phyloP scores from a whole-genome alignment of 495 filamentous ascomycete genomes.

The Tetracladium setigerum region DNA sequence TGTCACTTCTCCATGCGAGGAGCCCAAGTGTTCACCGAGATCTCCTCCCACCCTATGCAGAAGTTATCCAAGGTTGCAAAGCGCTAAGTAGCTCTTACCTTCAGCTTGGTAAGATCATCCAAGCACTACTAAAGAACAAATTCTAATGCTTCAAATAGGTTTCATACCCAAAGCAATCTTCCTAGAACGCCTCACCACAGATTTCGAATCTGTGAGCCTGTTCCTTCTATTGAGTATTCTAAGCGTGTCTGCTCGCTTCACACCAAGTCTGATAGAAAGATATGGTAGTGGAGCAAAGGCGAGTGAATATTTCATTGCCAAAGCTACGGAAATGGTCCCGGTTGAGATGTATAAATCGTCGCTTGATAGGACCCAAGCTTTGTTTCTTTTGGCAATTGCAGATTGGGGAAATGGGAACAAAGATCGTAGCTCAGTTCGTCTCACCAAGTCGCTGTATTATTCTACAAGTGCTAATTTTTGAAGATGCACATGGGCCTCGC shows the following conservation, averaged over 20 bases:
- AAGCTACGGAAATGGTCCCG: conserved; percentile 34
- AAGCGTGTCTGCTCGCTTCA: conserved; percentile 39
- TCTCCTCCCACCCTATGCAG: no score
- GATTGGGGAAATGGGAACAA: conserved; percentile 42
- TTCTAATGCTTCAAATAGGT: no score
- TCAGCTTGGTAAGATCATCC: no score
- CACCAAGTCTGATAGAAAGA: conserved; percentile 33
- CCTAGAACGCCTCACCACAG: conserved; percentile 30
- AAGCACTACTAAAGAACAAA: no score
- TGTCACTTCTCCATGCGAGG: no score
- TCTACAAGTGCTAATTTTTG: no score
- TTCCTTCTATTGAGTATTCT: conserved; percentile 41
- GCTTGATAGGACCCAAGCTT: conserved; percentile 42
- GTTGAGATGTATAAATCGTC: conserved; percentile 39
- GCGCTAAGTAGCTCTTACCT: no score
- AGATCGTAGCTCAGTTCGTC: conserved; percentile 25
- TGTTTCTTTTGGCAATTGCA: conserved; percentile 43
- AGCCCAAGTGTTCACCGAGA: no score
- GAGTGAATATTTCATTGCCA: conserved; percentile 40
- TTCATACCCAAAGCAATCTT: conserved; percentile 45
- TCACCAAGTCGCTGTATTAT: no score
- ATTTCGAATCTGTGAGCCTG: conserved; percentile 32
- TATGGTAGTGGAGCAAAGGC: conserved; percentile 37
- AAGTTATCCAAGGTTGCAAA: no score
- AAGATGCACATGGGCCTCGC: conserved; percentile 45